phyloP scores from a whole-genome alignment of 805 yeast species.

The Teunomyces gatunensis region DNA sequence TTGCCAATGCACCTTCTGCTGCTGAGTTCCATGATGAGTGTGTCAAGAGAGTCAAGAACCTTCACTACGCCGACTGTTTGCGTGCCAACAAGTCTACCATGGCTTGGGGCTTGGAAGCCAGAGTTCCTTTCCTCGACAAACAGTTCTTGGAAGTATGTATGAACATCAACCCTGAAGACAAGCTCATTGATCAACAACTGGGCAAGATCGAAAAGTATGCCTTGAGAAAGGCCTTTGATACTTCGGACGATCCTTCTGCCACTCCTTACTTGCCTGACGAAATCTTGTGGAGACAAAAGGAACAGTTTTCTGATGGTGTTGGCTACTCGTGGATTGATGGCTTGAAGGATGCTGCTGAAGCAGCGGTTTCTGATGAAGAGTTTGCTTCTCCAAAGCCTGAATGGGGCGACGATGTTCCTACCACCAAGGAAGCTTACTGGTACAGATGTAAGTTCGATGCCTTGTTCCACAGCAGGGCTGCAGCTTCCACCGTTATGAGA shows the following conservation, averaged over 20 bases:
- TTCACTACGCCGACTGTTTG: slow-evolving; percentile 94
- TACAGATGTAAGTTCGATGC: slow-evolving; percentile 96
- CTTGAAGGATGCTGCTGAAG: slow-evolving; percentile 92
- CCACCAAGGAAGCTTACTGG: slow-evolving; percentile 99
- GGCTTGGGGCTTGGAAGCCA: slow-evolving; percentile 99
- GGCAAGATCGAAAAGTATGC: slow-evolving; percentile 93
- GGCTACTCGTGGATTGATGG: slow-evolving; percentile 99
- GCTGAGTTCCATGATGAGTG: slow-evolving; percentile 93
- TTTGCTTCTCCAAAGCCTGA: slow-evolving; percentile 87
- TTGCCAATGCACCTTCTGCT: slow-evolving; percentile 93
- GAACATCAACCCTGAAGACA: slow-evolving; percentile 93
- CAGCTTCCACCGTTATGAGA: slow-evolving; percentile 96
- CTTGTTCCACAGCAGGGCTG: slow-evolving; percentile 81
- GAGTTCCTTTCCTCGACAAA: slow-evolving; percentile 98
- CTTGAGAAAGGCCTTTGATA: slow-evolving; percentile 96
- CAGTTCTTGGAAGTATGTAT: slow-evolving; percentile 86
- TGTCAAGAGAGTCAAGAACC: slow-evolving; percentile 94
- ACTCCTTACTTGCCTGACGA: slow-evolving; percentile 93
- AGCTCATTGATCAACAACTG: slow-evolving; percentile 67
- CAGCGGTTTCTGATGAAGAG: slow-evolving; percentile 82
- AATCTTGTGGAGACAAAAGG: slow-evolving; percentile 99
- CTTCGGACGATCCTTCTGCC: slow-evolving; percentile 71
- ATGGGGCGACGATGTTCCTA: slow-evolving; percentile 95
- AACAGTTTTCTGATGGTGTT: slow-evolving; percentile 98
- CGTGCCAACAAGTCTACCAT: slow-evolving; percentile 99